A percentile compares a stretch with the other conserved stretches of the same genome.
Evolutionary conservation across 306 rosid species (phyloP).

Genomic region (Neltuma alba): DNA sequence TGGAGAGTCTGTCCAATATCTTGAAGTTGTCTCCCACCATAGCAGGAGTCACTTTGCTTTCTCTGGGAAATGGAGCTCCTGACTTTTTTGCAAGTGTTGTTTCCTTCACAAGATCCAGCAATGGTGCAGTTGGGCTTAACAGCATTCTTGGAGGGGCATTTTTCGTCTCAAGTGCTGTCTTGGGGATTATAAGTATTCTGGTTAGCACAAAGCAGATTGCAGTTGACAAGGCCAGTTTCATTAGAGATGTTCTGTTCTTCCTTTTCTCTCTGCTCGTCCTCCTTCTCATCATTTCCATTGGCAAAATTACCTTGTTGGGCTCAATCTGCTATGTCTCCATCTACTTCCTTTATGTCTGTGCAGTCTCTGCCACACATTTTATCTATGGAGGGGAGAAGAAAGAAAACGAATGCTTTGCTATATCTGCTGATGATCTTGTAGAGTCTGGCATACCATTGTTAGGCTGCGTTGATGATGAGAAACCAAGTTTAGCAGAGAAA

Average conservation of each 20-base stretch:
- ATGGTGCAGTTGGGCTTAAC: no score
- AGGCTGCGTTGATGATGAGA: conserved; percentile 37
- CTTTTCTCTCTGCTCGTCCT: conserved; percentile 49
- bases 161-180: no score
- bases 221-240: no score
- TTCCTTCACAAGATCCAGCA: no score
- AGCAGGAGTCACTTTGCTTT: no score
- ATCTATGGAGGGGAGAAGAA: conserved; percentile 6
- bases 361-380: conserved; percentile 46
- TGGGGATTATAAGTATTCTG: no score
- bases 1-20: no score
- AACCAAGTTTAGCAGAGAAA: background rate
- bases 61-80: no score
- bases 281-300: conserved; percentile 42
- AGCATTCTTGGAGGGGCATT: no score
- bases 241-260: conserved; percentile 30
- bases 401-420: background rate
- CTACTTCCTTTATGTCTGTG: conserved; percentile 52
- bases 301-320: conserved; percentile 51
- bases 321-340: conserved; percentile 47
- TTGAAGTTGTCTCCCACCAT: no score
- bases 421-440: conserved; percentile 9
- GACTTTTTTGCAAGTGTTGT: no score
- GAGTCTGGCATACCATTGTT: conserved; percentile 33
- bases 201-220: no score